These are phyloP conservation scores for Neonectria ditissima DNA, from an alignment of 2,329 filamentous ascomycete species.

Conservation along the genomic window DNA sequence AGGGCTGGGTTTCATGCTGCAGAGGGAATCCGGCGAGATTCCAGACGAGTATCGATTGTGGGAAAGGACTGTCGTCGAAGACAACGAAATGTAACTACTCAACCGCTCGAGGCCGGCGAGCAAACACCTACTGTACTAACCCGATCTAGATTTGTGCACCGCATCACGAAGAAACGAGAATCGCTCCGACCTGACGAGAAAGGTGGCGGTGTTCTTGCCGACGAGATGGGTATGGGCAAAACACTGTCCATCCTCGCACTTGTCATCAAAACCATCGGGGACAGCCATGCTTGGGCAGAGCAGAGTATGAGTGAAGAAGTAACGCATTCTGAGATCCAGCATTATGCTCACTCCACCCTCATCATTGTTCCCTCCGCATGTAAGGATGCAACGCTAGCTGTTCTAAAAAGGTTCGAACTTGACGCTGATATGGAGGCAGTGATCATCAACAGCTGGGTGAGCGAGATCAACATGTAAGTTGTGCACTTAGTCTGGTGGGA, in stretches of 20 bases:
- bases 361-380: slow-evolving; percentile 58
- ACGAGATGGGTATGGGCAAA: slow-evolving; percentile 73
- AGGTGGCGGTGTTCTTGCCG: slow-evolving; percentile 64
- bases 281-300: slow-evolving; percentile 52
- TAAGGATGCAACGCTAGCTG: slow-evolving; percentile 41
- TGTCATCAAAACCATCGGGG: slow-evolving; percentile 55
- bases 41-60: slow-evolving; percentile 48
- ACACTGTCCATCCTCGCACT: slow-evolving; percentile 64
- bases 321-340: slow-evolving; percentile 23
- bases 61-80: slow-evolving; percentile 42
- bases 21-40: slow-evolving; percentile 53
- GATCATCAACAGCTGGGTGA: slow-evolving; percentile 55
- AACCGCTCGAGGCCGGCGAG: accelerated
- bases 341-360: slow-evolving; percentile 55
- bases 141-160: slow-evolving; percentile 50
- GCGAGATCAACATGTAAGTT: slow-evolving; percentile 53
- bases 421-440: slow-evolving; percentile 41
- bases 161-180: slow-evolving; percentile 54
- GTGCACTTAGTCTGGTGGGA: not conserved
- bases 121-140: not conserved
- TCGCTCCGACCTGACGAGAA: slow-evolving; percentile 45
- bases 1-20: slow-evolving; percentile 53
- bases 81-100: slow-evolving; percentile 42
- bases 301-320: slow-evolving; percentile 34
- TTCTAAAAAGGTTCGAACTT: not conserved